Percentiles rank a stretch among this genome's conserved stretches.
phyloP scores from a whole-genome alignment of 2,329 filamentous ascomycete genomes.

The Aspergillus sp. region DNA sequence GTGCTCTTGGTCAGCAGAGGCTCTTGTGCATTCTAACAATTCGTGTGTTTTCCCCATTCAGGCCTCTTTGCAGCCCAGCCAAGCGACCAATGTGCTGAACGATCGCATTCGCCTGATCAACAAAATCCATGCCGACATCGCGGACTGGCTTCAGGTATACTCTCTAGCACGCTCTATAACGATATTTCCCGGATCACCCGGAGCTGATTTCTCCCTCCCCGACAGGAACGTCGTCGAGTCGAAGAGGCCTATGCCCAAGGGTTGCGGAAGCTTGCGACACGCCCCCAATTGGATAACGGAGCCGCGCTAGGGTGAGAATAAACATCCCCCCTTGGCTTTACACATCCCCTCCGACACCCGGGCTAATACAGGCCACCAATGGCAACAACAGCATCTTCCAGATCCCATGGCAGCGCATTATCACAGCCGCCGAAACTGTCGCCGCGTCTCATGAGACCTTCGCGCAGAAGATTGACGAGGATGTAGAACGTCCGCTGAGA shows the following conservation, averaged over 20 bases:
- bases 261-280: constrained; percentile 74
- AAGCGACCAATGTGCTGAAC: constrained; percentile 77
- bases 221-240: constrained; percentile 83
- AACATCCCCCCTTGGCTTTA: neutral
- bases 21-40: neutral
- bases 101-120: constrained; percentile 85
- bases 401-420: constrained; percentile 82
- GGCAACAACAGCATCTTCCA: constrained; percentile 70
- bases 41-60: constrained; percentile 37
- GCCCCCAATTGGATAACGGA: constrained; percentile 69
- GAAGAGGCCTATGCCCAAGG: constrained; percentile 86
- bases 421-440: constrained; percentile 73
- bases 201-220: constrained; percentile 8
- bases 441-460: constrained; percentile 81
- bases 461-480: constrained; percentile 76
- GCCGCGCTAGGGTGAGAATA: constrained; percentile 78
- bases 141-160: constrained; percentile 91
- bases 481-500: constrained; percentile 81
- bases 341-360: neutral
- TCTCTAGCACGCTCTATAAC: constrained; percentile 4
- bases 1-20: neutral
- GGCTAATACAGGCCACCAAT: constrained; percentile 15
- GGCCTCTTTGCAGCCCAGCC: constrained; percentile 75
- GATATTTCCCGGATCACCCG: constrained; percentile 5
- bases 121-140: constrained; percentile 84